A percentile compares a stretch with the other conserved stretches of the same genome.
These are phyloP conservation scores for Ramularia collo-cygni DNA, from an alignment of 2,329 filamentous ascomycete genomes.

Conservation along the genomic window DNA sequence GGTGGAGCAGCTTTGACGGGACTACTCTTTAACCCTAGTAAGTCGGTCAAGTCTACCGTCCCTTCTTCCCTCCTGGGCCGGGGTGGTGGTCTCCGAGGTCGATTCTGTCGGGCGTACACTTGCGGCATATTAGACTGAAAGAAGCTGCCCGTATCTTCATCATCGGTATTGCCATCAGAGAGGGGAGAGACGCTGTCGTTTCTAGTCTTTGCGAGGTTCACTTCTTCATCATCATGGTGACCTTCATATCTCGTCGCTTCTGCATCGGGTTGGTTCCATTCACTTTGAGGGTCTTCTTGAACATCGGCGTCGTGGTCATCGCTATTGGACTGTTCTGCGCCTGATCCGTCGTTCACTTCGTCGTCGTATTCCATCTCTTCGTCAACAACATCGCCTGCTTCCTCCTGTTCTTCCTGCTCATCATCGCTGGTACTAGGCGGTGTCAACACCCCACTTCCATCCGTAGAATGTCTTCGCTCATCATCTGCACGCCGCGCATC, in stretches of 20 bases:
- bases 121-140: slow-evolving; percentile 25
- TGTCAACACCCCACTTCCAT: slow-evolving; percentile 27
- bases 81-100: slow-evolving; percentile 11
- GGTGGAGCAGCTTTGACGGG: slow-evolving; percentile 19
- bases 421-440: slow-evolving; percentile 28
- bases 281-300: slow-evolving; percentile 11
- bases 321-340: neutral
- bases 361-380: too few species aligned
- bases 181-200: slow-evolving; percentile 12
- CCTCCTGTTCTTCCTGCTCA: slow-evolving; percentile 6
- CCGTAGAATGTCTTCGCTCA: slow-evolving; percentile 15
- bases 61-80: slow-evolving; percentile 1
- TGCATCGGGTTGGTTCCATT: slow-evolving; percentile 22
- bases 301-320: slow-evolving; percentile 7
- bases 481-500: slow-evolving; percentile 4
- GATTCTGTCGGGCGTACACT: slow-evolving; percentile 12
- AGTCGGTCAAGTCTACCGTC: slow-evolving; percentile 23
- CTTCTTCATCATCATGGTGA: slow-evolving; percentile 11
- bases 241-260: slow-evolving; percentile 20
- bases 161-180: slow-evolving; percentile 10
- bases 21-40: slow-evolving; percentile 22
- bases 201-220: slow-evolving; percentile 1
- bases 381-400: neutral
- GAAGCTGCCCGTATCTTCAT: slow-evolving; percentile 25
- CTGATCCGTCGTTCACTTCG: slow-evolving; percentile 1